Evolutionary conservation across 441 rosid genomes (phyloP).

Genomic region (Populus hybrid): DNA sequence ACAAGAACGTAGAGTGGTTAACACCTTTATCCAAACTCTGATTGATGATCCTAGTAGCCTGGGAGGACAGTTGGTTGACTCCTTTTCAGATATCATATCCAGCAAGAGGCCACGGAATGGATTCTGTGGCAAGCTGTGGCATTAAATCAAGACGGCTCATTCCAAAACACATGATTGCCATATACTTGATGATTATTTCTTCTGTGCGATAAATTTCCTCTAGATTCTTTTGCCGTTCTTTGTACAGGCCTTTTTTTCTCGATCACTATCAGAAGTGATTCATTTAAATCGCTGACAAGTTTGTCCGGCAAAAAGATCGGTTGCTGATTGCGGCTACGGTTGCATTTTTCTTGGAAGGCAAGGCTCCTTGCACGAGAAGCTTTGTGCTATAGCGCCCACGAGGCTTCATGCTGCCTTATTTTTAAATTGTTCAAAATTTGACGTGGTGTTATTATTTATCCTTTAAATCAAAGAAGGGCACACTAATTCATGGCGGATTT

Average conservation of each 20-base stretch:
- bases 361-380: background rate
- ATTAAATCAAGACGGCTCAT: constrained; percentile 33
- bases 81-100: constrained; percentile 74
- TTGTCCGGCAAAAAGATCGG: constrained; percentile 23
- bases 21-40: constrained; percentile 79
- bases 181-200: constrained; percentile 31
- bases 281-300: constrained; percentile 29
- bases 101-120: constrained; percentile 71
- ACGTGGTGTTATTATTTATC: background rate
- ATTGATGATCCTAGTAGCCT: constrained; percentile 86
- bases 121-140: constrained; percentile 65
- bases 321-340: constrained; percentile 30
- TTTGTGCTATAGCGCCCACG: background rate
- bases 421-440: constrained; percentile 13
- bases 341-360: constrained; percentile 9
- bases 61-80: constrained; percentile 88
- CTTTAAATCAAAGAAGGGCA: constrained; percentile 23
- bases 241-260: constrained; percentile 43
- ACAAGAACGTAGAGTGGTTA: constrained; percentile 86
- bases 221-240: constrained; percentile 33
- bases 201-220: constrained; percentile 22
- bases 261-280: constrained; percentile 34
- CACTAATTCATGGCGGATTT: constrained; percentile 19
- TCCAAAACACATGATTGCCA: constrained; percentile 20
- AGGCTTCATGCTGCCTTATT: constrained; percentile 13